Percentiles rank a stretch among this genome's conserved stretches.
These are phyloP conservation scores for Aquilaria sinensis DNA, from an alignment of 345 rosid genomes.

Conservation along the genomic window DNA sequence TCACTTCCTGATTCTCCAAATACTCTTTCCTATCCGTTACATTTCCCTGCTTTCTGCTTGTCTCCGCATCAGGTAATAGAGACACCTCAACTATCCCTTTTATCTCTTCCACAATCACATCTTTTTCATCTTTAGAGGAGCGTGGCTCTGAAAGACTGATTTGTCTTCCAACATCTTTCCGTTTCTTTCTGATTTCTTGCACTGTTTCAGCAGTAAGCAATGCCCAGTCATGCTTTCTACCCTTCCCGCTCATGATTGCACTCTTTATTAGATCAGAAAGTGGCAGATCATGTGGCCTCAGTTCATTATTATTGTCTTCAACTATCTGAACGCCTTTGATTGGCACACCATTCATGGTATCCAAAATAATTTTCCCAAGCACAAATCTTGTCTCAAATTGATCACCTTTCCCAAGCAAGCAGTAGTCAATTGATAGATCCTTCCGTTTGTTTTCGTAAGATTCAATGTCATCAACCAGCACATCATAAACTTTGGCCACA, in stretches of 20 bases:
- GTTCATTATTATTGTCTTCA: conserved; percentile 13
- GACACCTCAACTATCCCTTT: neutral
- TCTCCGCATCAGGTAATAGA: conserved; percentile 5
- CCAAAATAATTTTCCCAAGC: conserved; percentile 71
- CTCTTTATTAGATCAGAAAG: conserved; percentile 17
- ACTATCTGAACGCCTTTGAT: conserved; percentile 16
- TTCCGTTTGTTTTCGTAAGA: conserved; percentile 25
- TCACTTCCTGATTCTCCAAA: conserved; percentile 8
- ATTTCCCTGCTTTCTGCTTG: neutral
- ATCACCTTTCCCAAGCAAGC: conserved; percentile 52
- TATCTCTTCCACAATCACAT: conserved; percentile 5
- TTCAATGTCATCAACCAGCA: conserved; percentile 32
- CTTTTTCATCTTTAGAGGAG: conserved; percentile 1
- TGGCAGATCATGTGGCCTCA: conserved; percentile 3
- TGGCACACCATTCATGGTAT: conserved; percentile 44
- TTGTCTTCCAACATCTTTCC: conserved; percentile 9
- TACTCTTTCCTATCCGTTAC: conserved; percentile 3
- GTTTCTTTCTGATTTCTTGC: conserved; percentile 20
- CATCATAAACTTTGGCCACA: conserved; percentile 35
- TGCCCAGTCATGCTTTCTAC: conserved; percentile 6
- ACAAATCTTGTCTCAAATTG: conserved; percentile 53
- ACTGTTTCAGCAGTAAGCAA: conserved; percentile 12
- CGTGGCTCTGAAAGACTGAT: neutral
- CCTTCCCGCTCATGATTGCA: conserved; percentile 10
- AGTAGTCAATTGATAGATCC: conserved; percentile 32